Conservation (phyloP, 305 asterid species). For the Andrographis paniculata region DNA sequence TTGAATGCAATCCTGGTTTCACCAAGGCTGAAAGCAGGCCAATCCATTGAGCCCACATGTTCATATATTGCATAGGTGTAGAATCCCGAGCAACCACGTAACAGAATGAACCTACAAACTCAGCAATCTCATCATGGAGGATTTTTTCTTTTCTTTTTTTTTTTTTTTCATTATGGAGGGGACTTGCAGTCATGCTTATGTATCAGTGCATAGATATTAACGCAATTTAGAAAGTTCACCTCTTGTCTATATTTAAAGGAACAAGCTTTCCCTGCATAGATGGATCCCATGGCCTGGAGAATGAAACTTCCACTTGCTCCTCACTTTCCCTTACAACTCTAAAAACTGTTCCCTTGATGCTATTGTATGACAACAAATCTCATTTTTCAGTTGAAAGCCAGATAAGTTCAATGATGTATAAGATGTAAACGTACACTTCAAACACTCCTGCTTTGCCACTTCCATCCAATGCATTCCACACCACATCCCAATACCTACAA, state of each 20-base stretch:
- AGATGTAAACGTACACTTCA: constrained; percentile 73
- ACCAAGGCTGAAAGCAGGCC: constrained; percentile 95
- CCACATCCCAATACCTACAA: constrained; percentile 92
- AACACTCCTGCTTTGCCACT: constrained; percentile 59
- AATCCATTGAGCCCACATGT: constrained; percentile 75
- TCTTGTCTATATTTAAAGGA: constrained; percentile 84
- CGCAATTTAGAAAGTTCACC: constrained; percentile 26
- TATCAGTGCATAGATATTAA: background rate
- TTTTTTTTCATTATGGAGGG: constrained; percentile 8
- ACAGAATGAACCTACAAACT: constrained; percentile 60
- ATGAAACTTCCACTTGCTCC: constrained; percentile 84
- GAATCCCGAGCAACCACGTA: constrained; percentile 85
- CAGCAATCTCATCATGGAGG: background rate
- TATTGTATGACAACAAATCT: constrained; percentile 13
- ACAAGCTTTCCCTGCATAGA: constrained; percentile 57
- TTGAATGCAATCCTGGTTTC: constrained; percentile 93
- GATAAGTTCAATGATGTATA: too few relatives aligned
- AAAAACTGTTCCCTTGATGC: constrained; percentile 67
- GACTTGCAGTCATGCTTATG: background rate
- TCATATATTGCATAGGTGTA: constrained; percentile 86
- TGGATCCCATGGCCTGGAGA: constrained; percentile 89
- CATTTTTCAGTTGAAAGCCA: background rate
- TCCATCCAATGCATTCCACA: constrained; percentile 80
- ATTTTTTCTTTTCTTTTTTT: too few relatives aligned
- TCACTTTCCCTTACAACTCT: constrained; percentile 67